phyloP scores from a whole-genome alignment of 2,329 filamentous ascomycete genomes.

The Calonectria henricotiae region DNA sequence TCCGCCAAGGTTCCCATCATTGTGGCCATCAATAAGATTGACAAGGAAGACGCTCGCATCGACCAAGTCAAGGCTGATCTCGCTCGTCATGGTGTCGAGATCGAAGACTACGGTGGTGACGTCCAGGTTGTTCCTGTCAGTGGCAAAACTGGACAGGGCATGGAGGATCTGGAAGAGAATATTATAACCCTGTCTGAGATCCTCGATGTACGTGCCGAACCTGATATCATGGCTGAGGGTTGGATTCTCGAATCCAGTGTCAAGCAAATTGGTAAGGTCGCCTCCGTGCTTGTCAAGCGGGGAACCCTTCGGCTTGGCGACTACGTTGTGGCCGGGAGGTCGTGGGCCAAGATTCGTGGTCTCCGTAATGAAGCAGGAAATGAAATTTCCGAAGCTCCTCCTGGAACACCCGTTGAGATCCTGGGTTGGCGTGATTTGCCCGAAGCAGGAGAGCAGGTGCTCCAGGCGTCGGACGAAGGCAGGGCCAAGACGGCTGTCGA shows the following conservation, averaged over 20 bases:
- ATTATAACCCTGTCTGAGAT: slow-evolving; percentile 90
- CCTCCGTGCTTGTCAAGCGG: slow-evolving; percentile 89
- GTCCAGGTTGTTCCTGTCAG: slow-evolving; percentile 93
- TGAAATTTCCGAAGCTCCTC: slow-evolving; percentile 81
- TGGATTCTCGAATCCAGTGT: slow-evolving; percentile 95
- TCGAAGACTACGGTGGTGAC: slow-evolving; percentile 96
- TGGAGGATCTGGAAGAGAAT: slow-evolving; percentile 93
- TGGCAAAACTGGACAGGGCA: slow-evolving; percentile 93
- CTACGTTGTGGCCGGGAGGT: slow-evolving; percentile 88
- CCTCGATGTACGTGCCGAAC: slow-evolving; percentile 89
- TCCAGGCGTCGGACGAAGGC: slow-evolving; percentile 86
- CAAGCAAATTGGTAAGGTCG: slow-evolving; percentile 87
- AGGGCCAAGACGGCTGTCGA: slow-evolving; percentile 84
- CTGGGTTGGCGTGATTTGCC: slow-evolving; percentile 93
- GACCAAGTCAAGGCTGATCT: slow-evolving; percentile 93
- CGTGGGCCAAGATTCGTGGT: slow-evolving; percentile 89
- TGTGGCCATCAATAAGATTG: slow-evolving; percentile 97
- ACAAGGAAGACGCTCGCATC: slow-evolving; percentile 86
- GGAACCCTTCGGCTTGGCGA: slow-evolving; percentile 89
- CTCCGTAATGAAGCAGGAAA: slow-evolving; percentile 89
- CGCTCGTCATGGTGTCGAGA: slow-evolving; percentile 85
- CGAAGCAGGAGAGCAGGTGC: slow-evolving; percentile 86
- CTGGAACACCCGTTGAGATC: slow-evolving; percentile 92
- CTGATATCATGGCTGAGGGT: slow-evolving; percentile 85
- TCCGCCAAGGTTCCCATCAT: slow-evolving; percentile 93